These are phyloP conservation scores for Parastagonospora avenae DNA, from an alignment of 2,329 filamentous ascomycete genomes.

Conservation along the genomic window DNA sequence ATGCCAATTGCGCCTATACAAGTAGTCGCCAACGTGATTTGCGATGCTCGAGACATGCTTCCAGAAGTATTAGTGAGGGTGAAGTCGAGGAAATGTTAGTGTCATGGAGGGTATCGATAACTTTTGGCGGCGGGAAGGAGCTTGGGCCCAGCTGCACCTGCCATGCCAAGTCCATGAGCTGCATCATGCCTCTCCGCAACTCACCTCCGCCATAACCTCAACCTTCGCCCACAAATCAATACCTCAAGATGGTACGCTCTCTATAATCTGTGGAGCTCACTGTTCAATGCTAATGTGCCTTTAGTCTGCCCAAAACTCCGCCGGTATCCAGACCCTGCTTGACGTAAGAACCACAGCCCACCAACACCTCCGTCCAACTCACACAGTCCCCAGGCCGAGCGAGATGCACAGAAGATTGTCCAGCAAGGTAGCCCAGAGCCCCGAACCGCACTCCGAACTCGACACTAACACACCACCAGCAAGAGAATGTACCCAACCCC, in stretches of 20 bases:
- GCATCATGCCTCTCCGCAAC: slow-evolving; percentile 31
- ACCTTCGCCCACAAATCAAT: slow-evolving; percentile 11
- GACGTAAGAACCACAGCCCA: slow-evolving; percentile 70
- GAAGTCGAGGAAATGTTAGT: slow-evolving; percentile 2
- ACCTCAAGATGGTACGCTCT: slow-evolving; percentile 33
- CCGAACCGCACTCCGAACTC: neutral
- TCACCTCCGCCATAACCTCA: slow-evolving; percentile 24
- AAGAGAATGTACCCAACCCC: slow-evolving; percentile 74
- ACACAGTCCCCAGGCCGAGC: slow-evolving; percentile 74
- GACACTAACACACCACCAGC: slow-evolving; percentile 56
- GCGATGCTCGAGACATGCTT: slow-evolving; percentile 86
- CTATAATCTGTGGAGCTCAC: neutral
- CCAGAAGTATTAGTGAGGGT: neutral
- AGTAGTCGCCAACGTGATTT: slow-evolving; percentile 80
- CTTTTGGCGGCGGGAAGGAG: slow-evolving; percentile 27
- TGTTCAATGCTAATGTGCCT: slow-evolving; percentile 26
- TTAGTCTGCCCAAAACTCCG: slow-evolving; percentile 97
- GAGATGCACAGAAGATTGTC: slow-evolving; percentile 98
- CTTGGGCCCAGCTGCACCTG: slow-evolving; percentile 33
- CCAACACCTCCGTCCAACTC: slow-evolving; percentile 38
- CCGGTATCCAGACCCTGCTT: slow-evolving; percentile 97
- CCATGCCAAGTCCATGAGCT: slow-evolving; percentile 30
- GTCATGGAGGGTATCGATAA: slow-evolving; percentile 11
- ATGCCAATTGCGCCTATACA: slow-evolving; percentile 76
- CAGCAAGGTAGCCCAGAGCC: slow-evolving; percentile 75